Evolutionary conservation across 768 basidiomycete genomes (phyloP).

Genomic region (Phlegmacium glaucopus): DNA sequence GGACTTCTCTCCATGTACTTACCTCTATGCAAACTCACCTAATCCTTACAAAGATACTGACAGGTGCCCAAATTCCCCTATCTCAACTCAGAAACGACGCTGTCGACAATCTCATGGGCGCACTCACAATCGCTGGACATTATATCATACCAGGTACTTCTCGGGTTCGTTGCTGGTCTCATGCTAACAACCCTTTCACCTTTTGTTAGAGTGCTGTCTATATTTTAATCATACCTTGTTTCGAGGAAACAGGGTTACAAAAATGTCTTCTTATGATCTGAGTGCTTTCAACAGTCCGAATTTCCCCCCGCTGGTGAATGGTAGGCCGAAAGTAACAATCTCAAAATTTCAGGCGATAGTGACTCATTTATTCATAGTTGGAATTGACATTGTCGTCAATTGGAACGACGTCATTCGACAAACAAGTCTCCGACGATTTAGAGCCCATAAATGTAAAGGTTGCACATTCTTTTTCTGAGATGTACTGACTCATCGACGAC

Average conservation of each 20-base stretch:
- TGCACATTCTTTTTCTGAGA: not conserved
- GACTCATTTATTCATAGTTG: slow-evolving; percentile 45
- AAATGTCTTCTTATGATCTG: slow-evolving; percentile 78
- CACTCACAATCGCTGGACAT: slow-evolving; percentile 84
- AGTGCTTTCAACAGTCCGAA: slow-evolving; percentile 86
- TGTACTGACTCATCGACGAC: slow-evolving; percentile 5
- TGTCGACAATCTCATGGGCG: slow-evolving; percentile 88
- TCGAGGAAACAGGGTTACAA: slow-evolving; percentile 82
- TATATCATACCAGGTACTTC: slow-evolving; percentile 82
- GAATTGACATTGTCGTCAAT: slow-evolving; percentile 86
- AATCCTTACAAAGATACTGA: slow-evolving; percentile 60
- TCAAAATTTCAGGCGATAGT: not conserved
- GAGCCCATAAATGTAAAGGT: slow-evolving; percentile 67
- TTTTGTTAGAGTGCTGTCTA: slow-evolving; percentile 66
- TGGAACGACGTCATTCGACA: slow-evolving; percentile 89
- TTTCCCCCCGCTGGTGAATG: slow-evolving; percentile 77
- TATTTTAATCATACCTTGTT: slow-evolving; percentile 90
- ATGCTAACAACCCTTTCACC: not conserved
- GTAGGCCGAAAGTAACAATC: slow-evolving; percentile 33
- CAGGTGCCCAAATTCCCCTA: slow-evolving; percentile 91
- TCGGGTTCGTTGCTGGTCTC: not conserved
- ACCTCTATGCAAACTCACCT: not conserved
- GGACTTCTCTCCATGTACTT: slow-evolving; percentile 12
- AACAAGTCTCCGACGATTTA: slow-evolving; percentile 73
- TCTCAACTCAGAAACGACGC: slow-evolving; percentile 93